Percentiles rank a stretch among this genome's conserved stretches.
phyloP scores from a whole-genome alignment of 2,329 filamentous ascomycete genomes.

The Pestalotiopsis sp. region DNA sequence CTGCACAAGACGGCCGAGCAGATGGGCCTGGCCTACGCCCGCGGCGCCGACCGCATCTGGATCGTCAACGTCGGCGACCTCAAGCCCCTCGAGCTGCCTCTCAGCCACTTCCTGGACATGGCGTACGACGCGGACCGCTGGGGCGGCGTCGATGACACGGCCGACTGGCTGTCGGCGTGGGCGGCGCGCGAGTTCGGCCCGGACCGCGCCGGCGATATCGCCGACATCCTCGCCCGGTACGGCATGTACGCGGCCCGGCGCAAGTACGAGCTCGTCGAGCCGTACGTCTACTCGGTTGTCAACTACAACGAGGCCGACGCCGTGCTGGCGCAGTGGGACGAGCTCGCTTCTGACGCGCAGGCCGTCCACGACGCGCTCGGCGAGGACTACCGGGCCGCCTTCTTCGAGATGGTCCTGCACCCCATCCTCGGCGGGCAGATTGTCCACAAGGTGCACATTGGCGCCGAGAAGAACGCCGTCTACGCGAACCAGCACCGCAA shows the following conservation, averaged over 20 bases:
- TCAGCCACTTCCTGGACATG: conserved; percentile 68
- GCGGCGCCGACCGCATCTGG: conserved; percentile 62
- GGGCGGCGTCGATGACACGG: conserved; percentile 52
- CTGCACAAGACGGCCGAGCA: conserved; percentile 67
- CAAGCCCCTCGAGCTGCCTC: conserved; percentile 64
- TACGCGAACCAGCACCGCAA: conserved; percentile 54
- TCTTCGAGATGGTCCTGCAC: conserved; percentile 63
- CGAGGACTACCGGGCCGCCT: conserved; percentile 53
- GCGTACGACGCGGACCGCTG: conserved; percentile 64
- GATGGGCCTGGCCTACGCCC: conserved; percentile 62
- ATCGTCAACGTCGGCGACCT: conserved; percentile 67
- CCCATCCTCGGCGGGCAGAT: conserved; percentile 58
- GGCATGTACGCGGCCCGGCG: conserved; percentile 56
- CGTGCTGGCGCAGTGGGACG: conserved; percentile 54
- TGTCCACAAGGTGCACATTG: conserved; percentile 53
- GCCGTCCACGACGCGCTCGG: conserved; percentile 56
- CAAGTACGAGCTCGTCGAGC: conserved; percentile 62
- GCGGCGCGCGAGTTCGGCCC: conserved; percentile 59
- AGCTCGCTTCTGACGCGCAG: conserved; percentile 54
- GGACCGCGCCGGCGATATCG: conserved; percentile 47
- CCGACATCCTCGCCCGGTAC: conserved; percentile 55
- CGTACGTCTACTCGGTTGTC: conserved; percentile 56
- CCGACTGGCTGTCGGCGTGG: conserved; percentile 58
- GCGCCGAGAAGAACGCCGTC: conserved; percentile 49
- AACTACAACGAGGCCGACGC: conserved; percentile 64